Conservation (phyloP, 2,329 filamentous ascomycete genomes). For the Cercospora sesami region DNA sequence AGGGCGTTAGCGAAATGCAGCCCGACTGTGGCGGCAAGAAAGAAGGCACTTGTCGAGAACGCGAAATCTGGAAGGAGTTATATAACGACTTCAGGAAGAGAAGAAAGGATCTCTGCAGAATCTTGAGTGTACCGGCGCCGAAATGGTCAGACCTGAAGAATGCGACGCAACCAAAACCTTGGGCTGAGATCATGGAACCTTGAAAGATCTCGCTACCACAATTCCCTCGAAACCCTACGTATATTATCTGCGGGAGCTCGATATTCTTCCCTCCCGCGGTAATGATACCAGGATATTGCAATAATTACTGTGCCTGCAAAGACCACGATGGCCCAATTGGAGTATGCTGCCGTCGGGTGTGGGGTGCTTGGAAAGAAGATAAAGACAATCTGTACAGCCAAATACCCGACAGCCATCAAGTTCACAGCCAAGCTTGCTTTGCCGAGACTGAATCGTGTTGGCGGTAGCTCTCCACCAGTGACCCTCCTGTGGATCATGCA, state of each 20-base stretch:
- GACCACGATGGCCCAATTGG: conserved; percentile 33
- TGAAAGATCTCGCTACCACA: neutral
- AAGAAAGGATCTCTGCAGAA: conserved; percentile 43
- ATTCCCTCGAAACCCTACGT: neutral
- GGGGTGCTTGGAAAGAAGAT: conserved; percentile 28
- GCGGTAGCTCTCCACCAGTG: conserved; percentile 28
- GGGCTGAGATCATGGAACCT: conserved; percentile 3
- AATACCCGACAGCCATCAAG: conserved; percentile 29
- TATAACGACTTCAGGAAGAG: conserved; percentile 48
- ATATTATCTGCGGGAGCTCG: conserved; percentile 27
- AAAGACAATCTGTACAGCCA: conserved; percentile 28
- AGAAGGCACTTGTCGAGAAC: conserved; percentile 36
- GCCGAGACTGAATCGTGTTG: conserved; percentile 31
- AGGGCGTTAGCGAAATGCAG: conserved; percentile 46
- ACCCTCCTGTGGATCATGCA: conserved; percentile 30
- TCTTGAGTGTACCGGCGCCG: conserved; percentile 36
- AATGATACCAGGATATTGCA: conserved; percentile 28
- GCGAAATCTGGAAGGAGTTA: conserved; percentile 48
- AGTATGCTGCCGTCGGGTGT: conserved; percentile 21
- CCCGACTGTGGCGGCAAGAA: conserved; percentile 44
- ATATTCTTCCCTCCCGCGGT: conserved; percentile 30
- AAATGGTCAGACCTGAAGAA: conserved; percentile 31
- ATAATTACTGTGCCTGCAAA: conserved; percentile 28
- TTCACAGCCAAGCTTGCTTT: conserved; percentile 32
- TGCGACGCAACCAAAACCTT: conserved; percentile 15